Evolutionary conservation across 2,329 filamentous ascomycete genomes (phyloP).

Genomic region (Teratosphaeriaceae sp.): DNA sequence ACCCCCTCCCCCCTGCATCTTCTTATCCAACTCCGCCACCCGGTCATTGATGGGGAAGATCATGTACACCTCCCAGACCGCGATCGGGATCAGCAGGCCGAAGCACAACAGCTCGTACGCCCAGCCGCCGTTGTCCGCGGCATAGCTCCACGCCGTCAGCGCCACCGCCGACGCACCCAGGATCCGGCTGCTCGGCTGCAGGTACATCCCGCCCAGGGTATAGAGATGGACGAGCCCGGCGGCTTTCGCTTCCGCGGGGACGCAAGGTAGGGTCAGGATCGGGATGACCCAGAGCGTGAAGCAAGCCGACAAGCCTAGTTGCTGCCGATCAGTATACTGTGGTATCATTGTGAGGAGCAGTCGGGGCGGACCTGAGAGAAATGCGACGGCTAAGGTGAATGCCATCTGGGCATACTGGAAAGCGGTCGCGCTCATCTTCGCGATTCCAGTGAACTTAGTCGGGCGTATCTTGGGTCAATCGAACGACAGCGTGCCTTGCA

Average conservation of each 20-base stretch:
- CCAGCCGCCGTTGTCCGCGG: background rate
- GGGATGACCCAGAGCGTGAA: slow-evolving; percentile 10
- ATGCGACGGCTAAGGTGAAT: slow-evolving; percentile 1
- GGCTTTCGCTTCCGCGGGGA: slow-evolving; percentile 3
- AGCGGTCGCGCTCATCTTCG: background rate
- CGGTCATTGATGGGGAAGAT: slow-evolving; percentile 10
- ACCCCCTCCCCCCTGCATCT: background rate
- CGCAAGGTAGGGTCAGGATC: slow-evolving; percentile 3
- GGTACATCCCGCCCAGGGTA: slow-evolving; percentile 5
- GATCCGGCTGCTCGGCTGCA: slow-evolving; percentile 6
- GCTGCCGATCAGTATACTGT: background rate
- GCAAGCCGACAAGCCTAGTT: slow-evolving; percentile 3
- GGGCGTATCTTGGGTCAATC: no score
- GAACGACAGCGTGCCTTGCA: no score
- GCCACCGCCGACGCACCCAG: background rate
- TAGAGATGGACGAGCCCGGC: slow-evolving; percentile 6
- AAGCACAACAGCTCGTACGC: slow-evolving; percentile 3
- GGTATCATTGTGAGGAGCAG: background rate
- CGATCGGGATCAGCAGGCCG: slow-evolving; percentile 3
- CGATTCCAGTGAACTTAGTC: no score
- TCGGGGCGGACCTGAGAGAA: slow-evolving; percentile 1
- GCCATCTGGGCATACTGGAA: background rate
- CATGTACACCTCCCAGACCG: slow-evolving; percentile 14
- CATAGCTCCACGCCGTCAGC: background rate
- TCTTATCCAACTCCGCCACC: slow-evolving; percentile 5